phyloP scores from a whole-genome alignment of 1,139 yeast species.

The Saccharomyces hybrid region DNA sequence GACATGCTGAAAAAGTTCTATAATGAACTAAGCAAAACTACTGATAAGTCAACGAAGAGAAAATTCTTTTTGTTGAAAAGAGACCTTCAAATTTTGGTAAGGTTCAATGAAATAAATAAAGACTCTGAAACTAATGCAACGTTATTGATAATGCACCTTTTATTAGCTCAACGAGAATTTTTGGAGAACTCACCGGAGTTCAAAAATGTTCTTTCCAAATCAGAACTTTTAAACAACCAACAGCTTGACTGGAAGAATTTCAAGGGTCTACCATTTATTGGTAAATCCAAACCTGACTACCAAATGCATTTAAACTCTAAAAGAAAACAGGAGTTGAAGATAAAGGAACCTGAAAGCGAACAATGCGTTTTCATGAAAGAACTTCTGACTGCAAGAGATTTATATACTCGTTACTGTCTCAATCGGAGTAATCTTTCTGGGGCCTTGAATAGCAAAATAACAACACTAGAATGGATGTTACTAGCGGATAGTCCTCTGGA shows the following conservation, averaged over 20 bases:
- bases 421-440: slow-evolving; percentile 54
- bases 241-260: neutral
- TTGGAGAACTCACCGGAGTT: slow-evolving; percentile 29
- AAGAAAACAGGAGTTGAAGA: slow-evolving; percentile 10
- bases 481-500: slow-evolving; percentile 58
- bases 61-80: slow-evolving; percentile 59
- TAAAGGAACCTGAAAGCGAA: slow-evolving; percentile 22
- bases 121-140: slow-evolving; percentile 49
- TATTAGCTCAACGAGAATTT: slow-evolving; percentile 56
- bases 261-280: neutral
- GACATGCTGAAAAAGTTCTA: slow-evolving; percentile 58
- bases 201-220: slow-evolving; percentile 15
- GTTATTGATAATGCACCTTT: slow-evolving; percentile 52
- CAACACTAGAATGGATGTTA: slow-evolving; percentile 68
- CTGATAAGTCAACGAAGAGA: slow-evolving; percentile 26
- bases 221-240: neutral
- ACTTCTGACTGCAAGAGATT: slow-evolving; percentile 61
- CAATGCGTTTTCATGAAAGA: slow-evolving; percentile 71
- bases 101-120: slow-evolving; percentile 49
- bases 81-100: slow-evolving; percentile 60
- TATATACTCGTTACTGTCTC: slow-evolving; percentile 57
- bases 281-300: slow-evolving; percentile 7
- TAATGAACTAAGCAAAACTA: slow-evolving; percentile 40
- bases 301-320: slow-evolving; percentile 19
- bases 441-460: slow-evolving; percentile 55